Evolutionary conservation across 2,329 filamentous ascomycete genomes (phyloP).

Genomic region (Pseudogymnoascus sp.): DNA sequence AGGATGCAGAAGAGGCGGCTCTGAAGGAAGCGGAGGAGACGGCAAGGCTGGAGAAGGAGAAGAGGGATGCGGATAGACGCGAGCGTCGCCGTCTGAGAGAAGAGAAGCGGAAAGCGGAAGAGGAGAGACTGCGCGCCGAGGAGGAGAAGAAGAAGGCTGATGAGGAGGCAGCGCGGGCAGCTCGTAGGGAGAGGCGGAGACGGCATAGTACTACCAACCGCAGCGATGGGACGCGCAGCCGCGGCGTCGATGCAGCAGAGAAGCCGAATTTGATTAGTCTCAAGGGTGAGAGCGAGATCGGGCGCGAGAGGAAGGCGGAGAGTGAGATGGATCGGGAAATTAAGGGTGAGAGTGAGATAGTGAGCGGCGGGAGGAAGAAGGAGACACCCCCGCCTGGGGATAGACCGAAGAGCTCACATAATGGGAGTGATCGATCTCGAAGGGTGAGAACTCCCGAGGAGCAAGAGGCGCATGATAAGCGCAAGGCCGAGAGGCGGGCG

Average conservation of each 20-base stretch:
- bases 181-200: not conserved
- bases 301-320: not conserved
- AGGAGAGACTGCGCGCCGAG: not conserved
- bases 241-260: not conserved
- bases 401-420: not conserved
- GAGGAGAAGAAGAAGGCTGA: conserved; percentile 2
- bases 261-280: not conserved
- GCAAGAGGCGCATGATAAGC: conserved; percentile 25
- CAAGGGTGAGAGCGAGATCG: not conserved
- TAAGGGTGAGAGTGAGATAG: not conserved
- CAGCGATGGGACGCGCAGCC: not conserved
- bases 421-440: not conserved
- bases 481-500: conserved; percentile 22
- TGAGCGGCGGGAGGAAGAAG: not conserved
- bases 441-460: conserved; percentile 23
- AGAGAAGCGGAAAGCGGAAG: not conserved
- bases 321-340: not conserved
- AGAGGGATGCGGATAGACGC: not conserved
- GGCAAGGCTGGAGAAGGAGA: not conserved
- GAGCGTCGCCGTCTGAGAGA: not conserved
- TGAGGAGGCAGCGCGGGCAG: not conserved
- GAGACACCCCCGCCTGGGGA: not conserved
- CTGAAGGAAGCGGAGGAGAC: not conserved
- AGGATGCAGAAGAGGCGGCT: not conserved
- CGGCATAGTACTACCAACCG: not conserved